Evolutionary conservation across 345 rosid species (phyloP).

Genomic region (Salix dunnii): DNA sequence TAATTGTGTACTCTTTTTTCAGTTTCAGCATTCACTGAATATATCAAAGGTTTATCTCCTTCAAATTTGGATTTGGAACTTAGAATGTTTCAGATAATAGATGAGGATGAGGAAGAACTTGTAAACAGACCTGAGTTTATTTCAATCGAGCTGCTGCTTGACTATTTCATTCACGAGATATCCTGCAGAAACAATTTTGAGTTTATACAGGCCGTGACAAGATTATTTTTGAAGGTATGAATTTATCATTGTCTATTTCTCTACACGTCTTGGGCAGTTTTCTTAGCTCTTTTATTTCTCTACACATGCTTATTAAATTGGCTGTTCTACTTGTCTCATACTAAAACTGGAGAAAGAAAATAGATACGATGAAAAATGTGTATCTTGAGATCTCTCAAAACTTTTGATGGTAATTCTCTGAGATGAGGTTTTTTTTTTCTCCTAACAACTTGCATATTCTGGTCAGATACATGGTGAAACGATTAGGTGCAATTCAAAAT

Average conservation of each 20-base stretch:
- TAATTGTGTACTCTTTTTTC: conserved; percentile 24
- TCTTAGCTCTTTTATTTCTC: background rate
- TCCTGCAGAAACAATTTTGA: conserved; percentile 72
- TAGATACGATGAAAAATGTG: background rate
- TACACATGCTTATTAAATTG: too few relatives aligned
- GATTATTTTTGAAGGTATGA: conserved; percentile 84
- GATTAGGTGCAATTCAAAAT: conserved; percentile 49
- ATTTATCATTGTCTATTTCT: background rate
- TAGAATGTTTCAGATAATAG: conserved; percentile 86
- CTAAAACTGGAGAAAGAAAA: background rate
- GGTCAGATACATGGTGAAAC: conserved; percentile 90
- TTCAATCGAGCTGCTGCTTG: conserved; percentile 60
- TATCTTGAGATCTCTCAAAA: background rate
- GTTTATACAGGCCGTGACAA: conserved; percentile 79
- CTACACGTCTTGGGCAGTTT: background rate
- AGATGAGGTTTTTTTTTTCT: too few relatives aligned
- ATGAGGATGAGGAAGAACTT: conserved; percentile 59
- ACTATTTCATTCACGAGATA: conserved; percentile 73
- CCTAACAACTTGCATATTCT: conserved; percentile 1
- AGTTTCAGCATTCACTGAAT: conserved; percentile 77
- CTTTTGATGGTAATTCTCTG: background rate
- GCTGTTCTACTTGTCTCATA: background rate
- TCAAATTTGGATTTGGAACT: conserved; percentile 86
- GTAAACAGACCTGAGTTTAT: conserved; percentile 62
- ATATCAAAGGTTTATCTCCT: conserved; percentile 78